Evolutionary conservation across 192 early-diverging fungal species (phyloP), one percentile per base, ranked within the genome.

Genomic region (Mortierella hygrophila): DNA sequence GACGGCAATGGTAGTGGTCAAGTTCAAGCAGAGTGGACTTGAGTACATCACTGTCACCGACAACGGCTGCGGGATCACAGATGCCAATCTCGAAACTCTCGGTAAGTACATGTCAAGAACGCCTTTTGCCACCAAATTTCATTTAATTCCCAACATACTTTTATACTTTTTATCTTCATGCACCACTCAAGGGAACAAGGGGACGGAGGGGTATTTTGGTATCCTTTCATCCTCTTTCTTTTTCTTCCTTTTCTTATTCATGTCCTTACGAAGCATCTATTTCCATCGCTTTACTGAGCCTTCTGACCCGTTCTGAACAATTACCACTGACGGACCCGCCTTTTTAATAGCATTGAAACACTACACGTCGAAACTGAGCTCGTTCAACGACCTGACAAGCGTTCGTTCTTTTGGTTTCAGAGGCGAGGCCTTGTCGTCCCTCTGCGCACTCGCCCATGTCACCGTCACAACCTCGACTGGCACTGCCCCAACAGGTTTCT

Each of bases 371-470:
- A 99, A 99, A 81, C 90, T 99, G 29, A 76, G 72, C 23, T 78
- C 75, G 1, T 99, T 98, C 80, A 92, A 93, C 41, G 97, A 98
- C 84, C 82, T 98, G 54, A 92, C 91, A 21, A n/a, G 74, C 2
- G 92, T 97, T n/a, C 35, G 68, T 2, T 95, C 97, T 21, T 99
- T 98, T 92, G 98, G 98, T 6, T 99, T 99, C 82, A 90, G 95
- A 41, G 97, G 97, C 0, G 98, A 99, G 70, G 99, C 99, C 6
- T 89, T 99, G 6, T 96, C 94, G 76, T 97, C 98, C 0, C 83
- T 99, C 0, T 97, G 97, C 74, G 94, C 96, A 3, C 78, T 97
- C n/a, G 88, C 93, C 16, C 88, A 90, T 40, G 80, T 97, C 2
- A 88, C 91, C 0, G 91, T 97, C 0, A 92, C 92, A 8, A 97